Percentiles rank a stretch among this genome's conserved stretches.
phyloP scores from a whole-genome alignment of 1,284 basidiomycete species.

The Coniferiporia weirii region DNA sequence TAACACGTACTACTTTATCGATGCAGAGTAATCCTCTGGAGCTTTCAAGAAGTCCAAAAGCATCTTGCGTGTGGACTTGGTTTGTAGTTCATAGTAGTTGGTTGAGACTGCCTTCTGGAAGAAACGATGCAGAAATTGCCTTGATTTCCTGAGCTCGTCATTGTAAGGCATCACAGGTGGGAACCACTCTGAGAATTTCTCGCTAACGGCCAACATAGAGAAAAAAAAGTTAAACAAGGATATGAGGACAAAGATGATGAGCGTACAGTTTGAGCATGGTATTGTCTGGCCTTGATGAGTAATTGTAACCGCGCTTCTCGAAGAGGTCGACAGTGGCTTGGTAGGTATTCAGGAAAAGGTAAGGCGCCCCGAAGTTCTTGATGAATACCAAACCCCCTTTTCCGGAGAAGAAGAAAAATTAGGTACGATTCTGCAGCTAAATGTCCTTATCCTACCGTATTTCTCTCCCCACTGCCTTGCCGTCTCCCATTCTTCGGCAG shows the following conservation, averaged over 20 bases:
- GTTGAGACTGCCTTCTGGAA: neutral
- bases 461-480: constrained; percentile 19
- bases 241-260: neutral
- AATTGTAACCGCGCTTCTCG: constrained; percentile 22
- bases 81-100: constrained; percentile 2
- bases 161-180: neutral
- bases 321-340: constrained; percentile 22
- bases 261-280: constrained; percentile 13
- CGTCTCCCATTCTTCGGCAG: constrained; percentile 14
- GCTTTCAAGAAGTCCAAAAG: neutral
- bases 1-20: neutral
- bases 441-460: constrained; percentile 14
- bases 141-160: neutral
- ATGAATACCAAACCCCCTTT: constrained; percentile 23
- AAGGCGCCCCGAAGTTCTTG: constrained; percentile 19
- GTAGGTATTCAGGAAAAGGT: constrained; percentile 23
- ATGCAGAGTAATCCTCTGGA: constrained; percentile 1
- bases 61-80: neutral
- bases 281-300: constrained; percentile 22
- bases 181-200: constrained; percentile 3
- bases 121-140: constrained; percentile 6
- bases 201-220: neutral
- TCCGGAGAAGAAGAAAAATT: neutral
- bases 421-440: neutral
- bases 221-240: neutral